These are phyloP conservation scores for Cephalotrichum gorgonifer DNA, from an alignment of 2,329 filamentous ascomycete genomes.

Conservation along the genomic window DNA sequence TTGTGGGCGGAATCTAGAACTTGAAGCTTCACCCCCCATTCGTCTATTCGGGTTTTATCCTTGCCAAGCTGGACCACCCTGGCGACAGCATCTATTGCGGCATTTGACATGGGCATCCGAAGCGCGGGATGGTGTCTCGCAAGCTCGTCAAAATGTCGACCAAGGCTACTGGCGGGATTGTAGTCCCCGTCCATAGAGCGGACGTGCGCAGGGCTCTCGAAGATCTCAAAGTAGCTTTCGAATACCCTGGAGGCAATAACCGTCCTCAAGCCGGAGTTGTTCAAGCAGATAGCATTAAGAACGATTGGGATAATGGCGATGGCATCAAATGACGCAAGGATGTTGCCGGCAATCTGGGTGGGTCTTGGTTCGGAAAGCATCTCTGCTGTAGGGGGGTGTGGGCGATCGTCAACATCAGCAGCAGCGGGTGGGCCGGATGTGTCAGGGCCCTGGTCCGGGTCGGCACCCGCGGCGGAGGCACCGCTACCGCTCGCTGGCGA, in stretches of 20 bases:
- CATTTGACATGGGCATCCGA: conserved; percentile 68
- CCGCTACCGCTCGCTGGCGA: background rate
- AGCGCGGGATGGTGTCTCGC: conserved; percentile 85
- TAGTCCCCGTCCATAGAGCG: conserved; percentile 70
- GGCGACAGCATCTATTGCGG: conserved; percentile 82
- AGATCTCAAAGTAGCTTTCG: conserved; percentile 88
- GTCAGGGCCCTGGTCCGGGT: conserved; percentile 1
- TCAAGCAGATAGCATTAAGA: conserved; percentile 88
- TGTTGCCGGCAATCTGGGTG: conserved; percentile 51
- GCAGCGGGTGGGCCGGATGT: conserved; percentile 14
- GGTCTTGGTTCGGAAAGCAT: conserved; percentile 33
- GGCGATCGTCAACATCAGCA: conserved; percentile 24
- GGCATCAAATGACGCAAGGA: conserved; percentile 79
- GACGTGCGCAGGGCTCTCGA: conserved; percentile 83
- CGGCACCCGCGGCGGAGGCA: background rate
- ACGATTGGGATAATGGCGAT: conserved; percentile 80
- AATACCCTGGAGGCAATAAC: conserved; percentile 77
- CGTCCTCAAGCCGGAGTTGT: conserved; percentile 75
- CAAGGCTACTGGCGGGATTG: conserved; percentile 60
- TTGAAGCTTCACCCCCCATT: conserved; percentile 73
- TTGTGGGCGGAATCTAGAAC: conserved; percentile 47
- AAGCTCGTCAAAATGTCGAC: conserved; percentile 84
- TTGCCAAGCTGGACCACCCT: conserved; percentile 67
- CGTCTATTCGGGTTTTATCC: conserved; percentile 55
- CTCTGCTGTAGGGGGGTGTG: conserved; percentile 43